Percentiles rank a stretch among this genome's conserved stretches.
These are phyloP conservation scores for Neostapfia colusana DNA, from an alignment of 176 grass and related monocot species.

Conservation along the genomic window DNA sequence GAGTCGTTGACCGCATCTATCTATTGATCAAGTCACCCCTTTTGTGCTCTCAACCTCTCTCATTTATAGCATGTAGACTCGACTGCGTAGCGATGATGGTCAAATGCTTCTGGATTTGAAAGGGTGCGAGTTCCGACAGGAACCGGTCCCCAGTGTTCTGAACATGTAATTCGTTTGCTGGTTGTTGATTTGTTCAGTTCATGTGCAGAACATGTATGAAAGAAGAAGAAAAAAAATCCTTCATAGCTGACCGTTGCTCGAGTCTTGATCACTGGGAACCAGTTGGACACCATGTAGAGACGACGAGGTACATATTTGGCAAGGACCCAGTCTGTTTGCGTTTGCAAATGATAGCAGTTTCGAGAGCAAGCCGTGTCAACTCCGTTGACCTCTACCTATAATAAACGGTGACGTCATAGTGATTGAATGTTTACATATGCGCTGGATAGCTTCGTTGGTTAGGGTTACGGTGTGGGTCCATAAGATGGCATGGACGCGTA, in stretches of 20 bases:
- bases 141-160: not conserved
- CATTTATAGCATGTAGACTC: conserved; percentile 23
- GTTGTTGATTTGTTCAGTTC: not conserved
- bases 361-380: not conserved
- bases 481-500: not conserved
- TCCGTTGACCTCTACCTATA: too few species aligned
- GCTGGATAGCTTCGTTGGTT: too few species aligned
- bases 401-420: too few species aligned
- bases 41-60: not conserved
- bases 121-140: not conserved
- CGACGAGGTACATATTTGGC: not conserved
- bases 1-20: not conserved
- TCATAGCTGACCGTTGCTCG: not conserved
- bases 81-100: not conserved
- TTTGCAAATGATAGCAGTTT: not conserved
- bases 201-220: not conserved
- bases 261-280: conserved; percentile 14
- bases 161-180: too few species aligned
- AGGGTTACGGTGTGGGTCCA: too few species aligned
- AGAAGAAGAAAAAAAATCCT: not conserved
- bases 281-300: not conserved
- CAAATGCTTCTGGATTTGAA: not conserved
- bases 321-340: not conserved
- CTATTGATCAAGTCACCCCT: not conserved
- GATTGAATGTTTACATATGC: too few species aligned